Evolutionary conservation across 768 basidiomycete species (phyloP), one percentile per base, ranked within the genome.

Genomic region (Dioszegia hungarica): DNA sequence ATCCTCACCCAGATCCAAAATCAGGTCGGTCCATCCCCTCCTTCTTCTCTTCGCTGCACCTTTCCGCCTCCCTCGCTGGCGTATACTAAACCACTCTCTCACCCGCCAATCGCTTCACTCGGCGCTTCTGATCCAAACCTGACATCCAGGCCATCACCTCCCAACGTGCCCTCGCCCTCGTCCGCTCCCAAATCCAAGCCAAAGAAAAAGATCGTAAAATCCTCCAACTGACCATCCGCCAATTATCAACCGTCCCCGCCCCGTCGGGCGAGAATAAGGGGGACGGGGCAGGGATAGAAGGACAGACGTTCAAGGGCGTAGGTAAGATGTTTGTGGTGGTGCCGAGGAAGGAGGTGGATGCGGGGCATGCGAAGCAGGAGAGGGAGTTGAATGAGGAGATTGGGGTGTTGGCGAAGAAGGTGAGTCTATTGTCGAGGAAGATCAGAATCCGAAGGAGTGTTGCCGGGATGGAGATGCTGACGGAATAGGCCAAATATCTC

Each of bases 261-360:
- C 45, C 45, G 9, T 11, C 11, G 25, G 17, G 27, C 15, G 17
- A 3, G 14, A 28, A 5, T 4, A 33, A 5, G 11, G 45, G 19
- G 27, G 28, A 31, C n/a, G 80, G 84, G 62, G 83, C 83, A 58
- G 85, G 88, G 12, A 31, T 17, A 6, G 47, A 29, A 5, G 36
- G n/a, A 19, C 89, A 87, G 68, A 78, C 95, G 66, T 97, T 93
- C 79, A 91, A 88, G 69, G 93, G 93, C 44, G 89, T 97, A 41
- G 93, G 93, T 29, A 97, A 97, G 78, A 94, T 94, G 93, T 93
- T 97, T 76, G 83, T 97, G 82, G 83, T 85, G 79, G 84, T 89
- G 5, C 89, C 90, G 25, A 82, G 89, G 48, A 81, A 81, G 45
- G 77, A 79, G n/a, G 88, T 95, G 85, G 86, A 91, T 72, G 80